Conservation (phyloP, 2,329 filamentous ascomycete genomes). For the Diaporthe australafricana region DNA sequence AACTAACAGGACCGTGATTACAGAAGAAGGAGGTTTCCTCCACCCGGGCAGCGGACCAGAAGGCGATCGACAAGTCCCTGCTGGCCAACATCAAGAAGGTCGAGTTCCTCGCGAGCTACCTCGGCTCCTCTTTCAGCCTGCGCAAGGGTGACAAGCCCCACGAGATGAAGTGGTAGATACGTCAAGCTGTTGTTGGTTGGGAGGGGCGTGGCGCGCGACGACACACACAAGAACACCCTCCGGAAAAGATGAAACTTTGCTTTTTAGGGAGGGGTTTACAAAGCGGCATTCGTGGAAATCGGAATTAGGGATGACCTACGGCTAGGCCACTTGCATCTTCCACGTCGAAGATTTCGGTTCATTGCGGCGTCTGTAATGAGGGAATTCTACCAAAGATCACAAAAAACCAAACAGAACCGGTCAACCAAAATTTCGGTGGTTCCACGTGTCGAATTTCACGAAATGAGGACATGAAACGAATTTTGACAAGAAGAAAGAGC, state of each 20-base stretch:
- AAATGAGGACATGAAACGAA: slow-evolving; percentile 32
- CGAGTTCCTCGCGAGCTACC: slow-evolving; percentile 92
- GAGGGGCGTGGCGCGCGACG: slow-evolving; percentile 40
- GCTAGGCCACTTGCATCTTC: slow-evolving; percentile 75
- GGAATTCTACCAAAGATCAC: slow-evolving; percentile 55
- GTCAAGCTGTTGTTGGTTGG: slow-evolving; percentile 35
- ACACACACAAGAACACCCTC: slow-evolving; percentile 37
- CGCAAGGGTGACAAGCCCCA: slow-evolving; percentile 99
- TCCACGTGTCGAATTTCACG: slow-evolving; percentile 18
- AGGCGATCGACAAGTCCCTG: slow-evolving; percentile 97
- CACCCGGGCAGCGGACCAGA: slow-evolving; percentile 96
- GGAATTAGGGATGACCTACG: slow-evolving; percentile 50
- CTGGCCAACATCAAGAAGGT: slow-evolving; percentile 98
- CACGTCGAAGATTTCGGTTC: slow-evolving; percentile 73
- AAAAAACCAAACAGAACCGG: slow-evolving; percentile 36
- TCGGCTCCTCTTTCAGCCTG: slow-evolving; percentile 96
- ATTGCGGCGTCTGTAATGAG: slow-evolving; percentile 76
- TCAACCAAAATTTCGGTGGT: slow-evolving; percentile 27
- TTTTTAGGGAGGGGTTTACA: slow-evolving; percentile 39
- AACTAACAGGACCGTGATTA: slow-evolving; percentile 52
- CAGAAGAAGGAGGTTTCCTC: slow-evolving; percentile 98
- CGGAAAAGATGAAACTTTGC: slow-evolving; percentile 43
- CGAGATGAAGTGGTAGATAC: slow-evolving; percentile 97
- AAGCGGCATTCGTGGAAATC: slow-evolving; percentile 37
- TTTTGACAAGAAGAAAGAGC: slow-evolving; percentile 6